Conservation (phyloP, 2,329 filamentous ascomycete species). For the Alternaria tenuissima region DNA sequence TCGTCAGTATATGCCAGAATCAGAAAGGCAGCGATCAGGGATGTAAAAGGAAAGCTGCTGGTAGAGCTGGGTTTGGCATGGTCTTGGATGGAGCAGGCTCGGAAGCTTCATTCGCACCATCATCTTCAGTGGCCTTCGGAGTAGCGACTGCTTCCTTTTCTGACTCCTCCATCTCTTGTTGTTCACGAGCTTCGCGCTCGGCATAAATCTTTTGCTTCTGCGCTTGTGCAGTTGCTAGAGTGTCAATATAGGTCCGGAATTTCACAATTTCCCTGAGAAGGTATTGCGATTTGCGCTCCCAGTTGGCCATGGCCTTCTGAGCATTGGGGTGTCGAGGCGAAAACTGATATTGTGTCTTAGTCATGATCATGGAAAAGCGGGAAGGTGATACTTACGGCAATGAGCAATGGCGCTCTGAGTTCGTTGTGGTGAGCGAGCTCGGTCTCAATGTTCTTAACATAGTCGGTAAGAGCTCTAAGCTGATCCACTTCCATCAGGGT, state of each 20-base stretch:
- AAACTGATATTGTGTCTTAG: constrained; percentile 62
- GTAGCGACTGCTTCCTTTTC: constrained; percentile 20
- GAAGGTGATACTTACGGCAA: constrained; percentile 66
- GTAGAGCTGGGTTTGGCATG: constrained; percentile 4
- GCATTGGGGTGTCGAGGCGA: constrained; percentile 84
- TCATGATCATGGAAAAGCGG: neutral
- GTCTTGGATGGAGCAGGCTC: constrained; percentile 21
- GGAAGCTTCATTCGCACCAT: constrained; percentile 48
- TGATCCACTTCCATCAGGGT: constrained; percentile 82
- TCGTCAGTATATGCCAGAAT: constrained; percentile 38
- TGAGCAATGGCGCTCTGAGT: constrained; percentile 82
- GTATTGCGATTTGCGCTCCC: constrained; percentile 95
- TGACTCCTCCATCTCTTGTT: constrained; percentile 24
- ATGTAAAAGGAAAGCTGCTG: constrained; percentile 16
- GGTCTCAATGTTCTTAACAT: constrained; percentile 84
- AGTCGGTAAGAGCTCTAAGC: constrained; percentile 74
- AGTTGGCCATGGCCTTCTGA: constrained; percentile 88
- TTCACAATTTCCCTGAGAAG: constrained; percentile 94
- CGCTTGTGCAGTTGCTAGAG: constrained; percentile 73
- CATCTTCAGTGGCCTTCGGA: constrained; percentile 30
- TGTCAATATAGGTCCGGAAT: constrained; percentile 93
- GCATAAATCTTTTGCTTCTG: constrained; percentile 75
- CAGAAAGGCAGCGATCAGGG: constrained; percentile 15
- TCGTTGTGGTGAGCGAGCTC: constrained; percentile 90
- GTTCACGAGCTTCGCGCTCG: constrained; percentile 43